phyloP scores from a whole-genome alignment of 805 yeast genomes.

The Candida oleophila region DNA sequence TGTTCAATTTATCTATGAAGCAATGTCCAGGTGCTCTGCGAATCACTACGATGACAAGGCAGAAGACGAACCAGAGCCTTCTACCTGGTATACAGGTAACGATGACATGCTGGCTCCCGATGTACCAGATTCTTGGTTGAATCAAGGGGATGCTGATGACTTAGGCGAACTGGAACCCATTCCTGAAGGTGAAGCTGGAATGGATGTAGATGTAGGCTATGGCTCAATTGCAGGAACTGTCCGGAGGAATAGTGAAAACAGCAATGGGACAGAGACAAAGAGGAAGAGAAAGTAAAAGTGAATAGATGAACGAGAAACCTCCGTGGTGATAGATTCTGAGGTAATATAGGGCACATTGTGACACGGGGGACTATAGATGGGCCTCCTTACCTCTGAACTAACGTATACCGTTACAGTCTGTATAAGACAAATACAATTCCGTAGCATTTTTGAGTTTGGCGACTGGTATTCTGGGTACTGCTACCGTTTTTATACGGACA shows the following conservation, averaged over 20 bases:
- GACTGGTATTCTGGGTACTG: too few relatives aligned
- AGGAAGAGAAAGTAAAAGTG: slow-evolving; percentile 3
- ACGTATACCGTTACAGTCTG: too few relatives aligned
- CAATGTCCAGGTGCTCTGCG: slow-evolving; percentile 38
- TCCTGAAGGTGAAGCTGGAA: slow-evolving; percentile 32
- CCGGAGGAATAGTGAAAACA: slow-evolving; percentile 26
- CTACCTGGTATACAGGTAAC: slow-evolving; percentile 1
- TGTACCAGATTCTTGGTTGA: slow-evolving; percentile 25
- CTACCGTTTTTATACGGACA: too few relatives aligned
- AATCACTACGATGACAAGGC: slow-evolving; percentile 31
- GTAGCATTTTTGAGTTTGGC: too few relatives aligned
- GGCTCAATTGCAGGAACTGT: slow-evolving; percentile 34
- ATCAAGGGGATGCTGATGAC: slow-evolving; percentile 38
- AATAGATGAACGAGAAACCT: too few relatives aligned
- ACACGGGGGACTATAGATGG: too few relatives aligned
- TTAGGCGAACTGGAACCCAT: slow-evolving; percentile 20
- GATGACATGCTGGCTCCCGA: slow-evolving; percentile 15
- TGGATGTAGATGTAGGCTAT: slow-evolving; percentile 42
- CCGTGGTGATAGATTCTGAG: too few relatives aligned
- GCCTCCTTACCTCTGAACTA: too few relatives aligned
- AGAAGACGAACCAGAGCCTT: slow-evolving; percentile 17
- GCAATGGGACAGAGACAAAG: slow-evolving; percentile 2
- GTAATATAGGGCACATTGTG: too few relatives aligned
- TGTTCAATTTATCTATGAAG: slow-evolving; percentile 10
- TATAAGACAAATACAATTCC: too few relatives aligned